phyloP scores from a whole-genome alignment of 1,284 basidiomycete species.

The Apiotrichum sp. region DNA sequence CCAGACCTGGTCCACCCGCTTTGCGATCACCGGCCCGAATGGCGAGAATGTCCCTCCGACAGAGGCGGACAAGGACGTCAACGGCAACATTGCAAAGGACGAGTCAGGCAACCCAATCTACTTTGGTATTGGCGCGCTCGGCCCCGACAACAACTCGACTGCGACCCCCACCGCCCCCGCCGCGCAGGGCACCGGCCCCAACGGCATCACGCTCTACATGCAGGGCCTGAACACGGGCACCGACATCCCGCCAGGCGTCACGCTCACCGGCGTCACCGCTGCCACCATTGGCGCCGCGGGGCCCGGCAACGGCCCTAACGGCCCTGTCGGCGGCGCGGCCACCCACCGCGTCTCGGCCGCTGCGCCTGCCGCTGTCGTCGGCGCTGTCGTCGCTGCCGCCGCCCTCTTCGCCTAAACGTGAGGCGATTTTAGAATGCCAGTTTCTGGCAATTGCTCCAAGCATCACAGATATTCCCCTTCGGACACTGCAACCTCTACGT shows the following conservation, averaged over 20 bases:
- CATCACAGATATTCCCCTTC: too few species aligned
- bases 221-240: slow-evolving; percentile 8
- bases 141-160: neutral
- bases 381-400: slow-evolving; percentile 1
- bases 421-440: too few species aligned
- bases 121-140: neutral
- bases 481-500: too few species aligned
- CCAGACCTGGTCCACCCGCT: slow-evolving; percentile 45
- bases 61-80: slow-evolving; percentile 10
- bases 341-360: neutral
- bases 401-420: slow-evolving; percentile 2
- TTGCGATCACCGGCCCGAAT: slow-evolving; percentile 43
- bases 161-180: neutral
- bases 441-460: too few species aligned
- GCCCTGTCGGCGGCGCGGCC: neutral
- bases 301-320: neutral
- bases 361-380: neutral
- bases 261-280: slow-evolving; percentile 7
- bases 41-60: slow-evolving; percentile 24
- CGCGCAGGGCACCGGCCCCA: slow-evolving; percentile 6
- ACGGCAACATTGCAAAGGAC: neutral
- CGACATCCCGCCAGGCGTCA: slow-evolving; percentile 7
- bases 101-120: neutral
- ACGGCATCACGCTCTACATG: slow-evolving; percentile 17
- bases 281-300: slow-evolving; percentile 8